phyloP scores from a whole-genome alignment of 257 asterid species.

The Solanum virginianum region DNA sequence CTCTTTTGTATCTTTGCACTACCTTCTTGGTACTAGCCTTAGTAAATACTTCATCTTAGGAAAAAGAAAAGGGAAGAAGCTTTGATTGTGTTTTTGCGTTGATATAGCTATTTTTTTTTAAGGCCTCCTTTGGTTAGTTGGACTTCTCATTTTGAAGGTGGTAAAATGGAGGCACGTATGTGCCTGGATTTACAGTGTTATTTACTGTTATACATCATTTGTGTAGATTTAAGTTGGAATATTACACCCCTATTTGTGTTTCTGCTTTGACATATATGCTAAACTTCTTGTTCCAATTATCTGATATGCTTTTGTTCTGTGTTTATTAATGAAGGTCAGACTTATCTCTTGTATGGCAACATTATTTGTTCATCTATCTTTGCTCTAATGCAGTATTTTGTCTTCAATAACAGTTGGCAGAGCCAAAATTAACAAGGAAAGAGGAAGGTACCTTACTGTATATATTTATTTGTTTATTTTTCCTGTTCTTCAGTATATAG shows the following conservation, averaged over 20 bases:
- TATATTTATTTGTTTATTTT: neutral
- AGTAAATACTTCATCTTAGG: neutral
- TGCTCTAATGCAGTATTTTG: conserved; percentile 2
- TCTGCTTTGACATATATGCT: neutral
- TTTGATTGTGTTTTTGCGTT: neutral
- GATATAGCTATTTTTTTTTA: neutral
- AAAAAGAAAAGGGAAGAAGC: neutral
- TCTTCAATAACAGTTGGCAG: conserved; percentile 39
- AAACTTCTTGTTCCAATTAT: neutral
- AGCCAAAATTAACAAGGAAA: conserved; percentile 47
- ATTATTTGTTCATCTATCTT: neutral
- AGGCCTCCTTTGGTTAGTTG: neutral
- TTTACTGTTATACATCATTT: neutral
- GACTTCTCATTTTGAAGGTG: neutral
- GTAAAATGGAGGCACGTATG: neutral
- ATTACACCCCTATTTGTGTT: neutral
- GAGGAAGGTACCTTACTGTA: conserved; percentile 59
- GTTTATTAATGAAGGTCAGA: neutral
- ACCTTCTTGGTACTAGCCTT: neutral
- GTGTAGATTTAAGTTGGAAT: neutral
- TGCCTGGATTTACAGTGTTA: neutral
- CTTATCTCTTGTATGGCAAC: neutral
- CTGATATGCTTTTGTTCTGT: neutral
- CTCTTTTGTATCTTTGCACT: neutral
- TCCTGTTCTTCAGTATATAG: neutral